A percentile compares a stretch with the other conserved stretches of the same genome.
These are phyloP conservation scores for Nicotiana sylvestris DNA, from an alignment of 257 asterid species.

Conservation along the genomic window DNA sequence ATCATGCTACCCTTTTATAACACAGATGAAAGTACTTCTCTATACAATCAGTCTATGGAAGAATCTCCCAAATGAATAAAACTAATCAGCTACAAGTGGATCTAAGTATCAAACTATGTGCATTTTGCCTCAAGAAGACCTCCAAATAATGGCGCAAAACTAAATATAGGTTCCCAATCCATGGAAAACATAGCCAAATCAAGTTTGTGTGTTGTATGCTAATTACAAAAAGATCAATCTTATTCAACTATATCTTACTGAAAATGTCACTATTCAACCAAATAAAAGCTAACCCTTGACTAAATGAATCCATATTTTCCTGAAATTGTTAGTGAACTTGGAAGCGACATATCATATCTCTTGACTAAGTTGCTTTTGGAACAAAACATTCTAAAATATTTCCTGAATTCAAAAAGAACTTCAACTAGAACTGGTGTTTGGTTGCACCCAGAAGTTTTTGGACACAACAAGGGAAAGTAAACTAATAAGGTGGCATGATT, in stretches of 20 bases:
- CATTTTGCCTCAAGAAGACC: neutral
- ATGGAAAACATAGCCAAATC: neutral
- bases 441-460: no score
- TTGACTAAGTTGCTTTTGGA: no score
- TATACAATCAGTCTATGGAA: no score
- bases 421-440: no score
- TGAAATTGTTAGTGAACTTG: no score
- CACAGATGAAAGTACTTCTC: neutral
- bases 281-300: neutral
- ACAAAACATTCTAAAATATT: no score
- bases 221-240: neutral
- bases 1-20: neutral
- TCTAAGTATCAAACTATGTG: neutral
- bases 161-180: neutral
- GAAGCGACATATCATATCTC: no score
- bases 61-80: neutral
- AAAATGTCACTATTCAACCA: neutral
- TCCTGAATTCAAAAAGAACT: no score
- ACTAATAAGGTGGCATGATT: no score
- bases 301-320: no score
- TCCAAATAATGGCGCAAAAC: neutral
- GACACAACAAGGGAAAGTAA: no score
- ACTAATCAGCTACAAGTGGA: neutral
- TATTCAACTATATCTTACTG: neutral
- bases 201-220: neutral